These are phyloP conservation scores for Prunus mongolica DNA, from an alignment of 306 rosid genomes.

Conservation along the genomic window DNA sequence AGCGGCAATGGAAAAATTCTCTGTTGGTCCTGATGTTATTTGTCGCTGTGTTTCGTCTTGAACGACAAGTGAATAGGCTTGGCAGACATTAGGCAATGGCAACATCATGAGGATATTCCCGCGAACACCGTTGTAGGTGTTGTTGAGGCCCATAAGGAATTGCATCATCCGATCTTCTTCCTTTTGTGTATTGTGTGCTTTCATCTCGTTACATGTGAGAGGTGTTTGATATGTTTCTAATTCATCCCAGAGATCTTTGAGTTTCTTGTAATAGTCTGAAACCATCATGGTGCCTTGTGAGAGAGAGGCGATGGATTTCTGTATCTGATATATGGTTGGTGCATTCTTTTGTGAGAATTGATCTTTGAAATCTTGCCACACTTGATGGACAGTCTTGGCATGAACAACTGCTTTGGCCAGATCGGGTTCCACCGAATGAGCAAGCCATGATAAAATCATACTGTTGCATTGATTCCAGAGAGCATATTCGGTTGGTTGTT, in stretches of 20 bases:
- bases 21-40: not conserved
- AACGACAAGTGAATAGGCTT: not conserved
- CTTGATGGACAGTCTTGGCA: constrained; percentile 6
- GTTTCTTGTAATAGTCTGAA: constrained; percentile 19
- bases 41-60: not conserved
- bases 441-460: not conserved
- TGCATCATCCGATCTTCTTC: constrained; percentile 22
- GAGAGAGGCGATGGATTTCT: constrained; percentile 1
- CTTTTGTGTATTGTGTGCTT: constrained; percentile 11
- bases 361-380: constrained; percentile 19
- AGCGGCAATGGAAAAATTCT: not conserved
- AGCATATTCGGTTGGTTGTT: not conserved
- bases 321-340: constrained; percentile 19
- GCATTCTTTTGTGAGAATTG: constrained; percentile 23
- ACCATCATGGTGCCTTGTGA: constrained; percentile 14
- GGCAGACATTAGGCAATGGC: not conserved
- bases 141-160: constrained; percentile 34
- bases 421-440: constrained; percentile 17
- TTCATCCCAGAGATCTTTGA: constrained; percentile 12
- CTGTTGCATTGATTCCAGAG: too few relatives aligned
- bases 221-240: not conserved
- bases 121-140: constrained; percentile 5
- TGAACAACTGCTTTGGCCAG: constrained; percentile 1
- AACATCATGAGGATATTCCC: constrained; percentile 30
- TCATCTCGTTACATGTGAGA: constrained; percentile 18